A percentile compares a stretch with the other conserved stretches of the same genome.
These are phyloP conservation scores for Clarireedia hainanense DNA, from an alignment of 2,329 filamentous ascomycete species.

Conservation along the genomic window DNA sequence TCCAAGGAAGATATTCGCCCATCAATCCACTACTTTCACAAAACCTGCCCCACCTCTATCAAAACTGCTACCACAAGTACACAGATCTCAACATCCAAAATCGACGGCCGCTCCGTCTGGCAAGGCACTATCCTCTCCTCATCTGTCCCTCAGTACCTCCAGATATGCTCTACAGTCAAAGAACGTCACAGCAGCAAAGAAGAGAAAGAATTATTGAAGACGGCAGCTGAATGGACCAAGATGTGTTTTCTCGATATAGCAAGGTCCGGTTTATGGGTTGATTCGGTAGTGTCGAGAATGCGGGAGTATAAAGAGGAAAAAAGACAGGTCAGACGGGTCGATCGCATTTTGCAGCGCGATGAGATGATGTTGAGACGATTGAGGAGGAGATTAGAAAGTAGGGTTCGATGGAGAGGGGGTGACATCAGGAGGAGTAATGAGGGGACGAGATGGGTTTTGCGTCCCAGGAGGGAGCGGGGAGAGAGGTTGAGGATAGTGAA, in stretches of 20 bases:
- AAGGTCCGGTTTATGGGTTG: background rate
- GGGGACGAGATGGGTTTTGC: too few species aligned
- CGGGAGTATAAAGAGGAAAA: background rate
- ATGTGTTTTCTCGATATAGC: conserved; percentile 1
- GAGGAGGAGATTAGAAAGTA: background rate
- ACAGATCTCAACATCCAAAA: background rate
- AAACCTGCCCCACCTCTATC: background rate
- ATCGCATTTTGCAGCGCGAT: background rate
- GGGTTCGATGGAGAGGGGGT: too few species aligned
- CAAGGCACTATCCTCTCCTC: conserved; percentile 1
- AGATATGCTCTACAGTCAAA: background rate
- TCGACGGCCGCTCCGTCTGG: background rate
- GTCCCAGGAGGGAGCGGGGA: too few species aligned
- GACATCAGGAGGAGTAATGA: too few species aligned
- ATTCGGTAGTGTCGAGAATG: background rate
- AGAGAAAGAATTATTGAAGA: background rate
- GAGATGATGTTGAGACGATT: background rate
- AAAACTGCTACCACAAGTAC: too few species aligned
- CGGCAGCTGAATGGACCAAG: background rate
- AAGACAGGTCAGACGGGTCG: background rate
- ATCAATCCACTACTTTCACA: background rate
- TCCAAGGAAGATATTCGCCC: background rate
- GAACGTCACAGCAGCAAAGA: background rate
- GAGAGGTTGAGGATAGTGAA: too few species aligned
- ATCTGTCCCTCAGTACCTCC: background rate